Evolutionary conservation across 1,139 yeast genomes (phyloP).

Genomic region (Zhuliangozyma blackwelliae): DNA sequence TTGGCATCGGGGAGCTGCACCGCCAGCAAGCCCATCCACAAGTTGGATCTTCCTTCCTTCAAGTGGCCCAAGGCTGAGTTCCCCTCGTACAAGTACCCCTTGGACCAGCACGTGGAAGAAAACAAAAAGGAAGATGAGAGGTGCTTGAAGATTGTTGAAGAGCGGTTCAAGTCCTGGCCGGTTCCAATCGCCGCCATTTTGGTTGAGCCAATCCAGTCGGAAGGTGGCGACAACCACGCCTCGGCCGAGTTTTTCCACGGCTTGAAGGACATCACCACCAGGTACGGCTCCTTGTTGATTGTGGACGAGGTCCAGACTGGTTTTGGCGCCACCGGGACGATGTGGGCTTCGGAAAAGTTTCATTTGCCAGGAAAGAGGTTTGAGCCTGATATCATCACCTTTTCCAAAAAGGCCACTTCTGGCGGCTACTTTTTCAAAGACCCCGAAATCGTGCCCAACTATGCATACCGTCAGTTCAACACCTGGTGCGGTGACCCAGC

Average conservation of each 20-base stretch:
- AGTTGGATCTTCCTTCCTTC: constrained; percentile 78
- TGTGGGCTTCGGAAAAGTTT: constrained; percentile 89
- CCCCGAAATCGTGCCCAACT: constrained; percentile 64
- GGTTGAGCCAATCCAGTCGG: constrained; percentile 80
- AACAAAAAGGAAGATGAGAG: constrained; percentile 65
- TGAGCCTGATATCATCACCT: constrained; percentile 71
- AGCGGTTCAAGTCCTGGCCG: constrained; percentile 51
- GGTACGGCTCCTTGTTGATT: constrained; percentile 64
- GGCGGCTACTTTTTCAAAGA: constrained; percentile 80
- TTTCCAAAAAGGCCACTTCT: constrained; percentile 81
- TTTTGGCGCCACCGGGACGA: constrained; percentile 77
- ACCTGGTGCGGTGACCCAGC: constrained; percentile 93
- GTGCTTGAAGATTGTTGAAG: constrained; percentile 58
- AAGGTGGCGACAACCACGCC: constrained; percentile 87
- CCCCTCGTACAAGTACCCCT: constrained; percentile 72
- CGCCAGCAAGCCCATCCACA: constrained; percentile 78
- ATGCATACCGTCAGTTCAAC: constrained; percentile 80
- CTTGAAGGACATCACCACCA: constrained; percentile 63
- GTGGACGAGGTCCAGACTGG: constrained; percentile 88
- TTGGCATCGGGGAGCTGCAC: constrained; percentile 78
- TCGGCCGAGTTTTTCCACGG: constrained; percentile 74
- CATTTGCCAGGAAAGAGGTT: constrained; percentile 41
- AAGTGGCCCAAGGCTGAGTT: constrained; percentile 86
- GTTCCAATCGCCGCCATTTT: constrained; percentile 72
- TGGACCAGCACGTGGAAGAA: constrained; percentile 49